phyloP scores from a whole-genome alignment of 1,139 yeast genomes.

The Geotrichum europaeum region DNA sequence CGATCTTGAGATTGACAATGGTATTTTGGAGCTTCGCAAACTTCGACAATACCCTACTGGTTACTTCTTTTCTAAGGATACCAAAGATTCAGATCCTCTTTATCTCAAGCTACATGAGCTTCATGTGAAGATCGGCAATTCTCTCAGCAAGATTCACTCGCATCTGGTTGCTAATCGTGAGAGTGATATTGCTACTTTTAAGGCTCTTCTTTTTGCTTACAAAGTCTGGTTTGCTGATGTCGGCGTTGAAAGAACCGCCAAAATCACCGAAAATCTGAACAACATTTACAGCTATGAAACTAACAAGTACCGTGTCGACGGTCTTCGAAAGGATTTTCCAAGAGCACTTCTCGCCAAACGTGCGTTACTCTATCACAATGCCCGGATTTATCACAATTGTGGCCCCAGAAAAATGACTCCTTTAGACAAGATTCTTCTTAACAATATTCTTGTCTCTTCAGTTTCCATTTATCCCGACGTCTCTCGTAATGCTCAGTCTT shows the following conservation, averaged over 20 bases:
- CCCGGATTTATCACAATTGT: constrained; percentile 67
- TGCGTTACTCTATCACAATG: constrained; percentile 69
- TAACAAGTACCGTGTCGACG: constrained; percentile 43
- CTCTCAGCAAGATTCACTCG: constrained; percentile 54
- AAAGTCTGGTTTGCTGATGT: constrained; percentile 82
- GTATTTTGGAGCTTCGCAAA: constrained; percentile 29
- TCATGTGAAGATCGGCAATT: constrained; percentile 58
- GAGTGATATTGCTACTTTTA: constrained; percentile 66
- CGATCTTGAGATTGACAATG: constrained; percentile 35
- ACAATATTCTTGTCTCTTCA: constrained; percentile 62
- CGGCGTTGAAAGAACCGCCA: constrained; percentile 66
- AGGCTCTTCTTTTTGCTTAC: constrained; percentile 58
- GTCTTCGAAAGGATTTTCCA: constrained; percentile 66
- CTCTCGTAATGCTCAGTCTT: constrained; percentile 63
- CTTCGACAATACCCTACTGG: constrained; percentile 38
- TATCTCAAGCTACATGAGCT: constrained; percentile 59
- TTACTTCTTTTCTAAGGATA: constrained; percentile 48
- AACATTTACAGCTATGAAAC: constrained; percentile 45
- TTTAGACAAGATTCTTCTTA: constrained; percentile 57
- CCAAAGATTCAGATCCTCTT: constrained; percentile 37
- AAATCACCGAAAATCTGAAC: constrained; percentile 44
- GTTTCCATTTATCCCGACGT: constrained; percentile 69
- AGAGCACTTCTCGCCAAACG: constrained; percentile 73
- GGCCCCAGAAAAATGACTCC: constrained; percentile 68
- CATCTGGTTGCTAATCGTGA: constrained; percentile 48